Conservation (phyloP, 2,329 filamentous ascomycete species). For the Trichoderma atroviride region DNA sequence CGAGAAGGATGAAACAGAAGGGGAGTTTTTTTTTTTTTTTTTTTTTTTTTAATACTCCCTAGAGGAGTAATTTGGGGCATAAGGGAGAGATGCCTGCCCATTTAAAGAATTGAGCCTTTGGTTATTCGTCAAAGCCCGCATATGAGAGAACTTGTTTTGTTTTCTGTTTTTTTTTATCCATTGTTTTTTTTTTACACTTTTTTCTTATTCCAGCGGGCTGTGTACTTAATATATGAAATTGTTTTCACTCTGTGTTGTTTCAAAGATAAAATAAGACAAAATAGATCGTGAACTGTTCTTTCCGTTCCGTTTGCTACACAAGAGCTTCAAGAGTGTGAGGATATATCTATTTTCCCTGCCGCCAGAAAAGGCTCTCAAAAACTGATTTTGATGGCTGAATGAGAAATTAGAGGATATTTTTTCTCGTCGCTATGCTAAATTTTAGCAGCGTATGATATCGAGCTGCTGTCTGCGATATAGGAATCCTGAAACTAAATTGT, state of each 20-base stretch:
- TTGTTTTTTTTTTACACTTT: not conserved
- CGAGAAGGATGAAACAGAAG: not conserved
- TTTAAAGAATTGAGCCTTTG: conserved; percentile 13
- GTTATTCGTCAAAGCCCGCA: conserved; percentile 10
- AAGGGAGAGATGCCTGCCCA: conserved; percentile 5
- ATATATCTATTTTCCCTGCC: too few species aligned
- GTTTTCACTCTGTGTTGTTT: conserved; percentile 5
- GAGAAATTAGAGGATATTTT: not conserved
- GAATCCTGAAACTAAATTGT: not conserved
- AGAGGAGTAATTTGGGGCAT: conserved; percentile 4
- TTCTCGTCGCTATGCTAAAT: not conserved
- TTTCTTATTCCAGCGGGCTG: conserved; percentile 17
- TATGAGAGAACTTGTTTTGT: conserved; percentile 15
- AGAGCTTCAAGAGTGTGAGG: not conserved
- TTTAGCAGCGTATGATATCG: not conserved
- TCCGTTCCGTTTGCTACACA: not conserved
- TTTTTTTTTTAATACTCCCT: not conserved
- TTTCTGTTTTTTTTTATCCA: not conserved
- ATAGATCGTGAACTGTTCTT: not conserved
- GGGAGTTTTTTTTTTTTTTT: not conserved
- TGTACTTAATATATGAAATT: conserved; percentile 23
- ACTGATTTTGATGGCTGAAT: not conserved
- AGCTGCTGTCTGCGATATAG: too few species aligned
- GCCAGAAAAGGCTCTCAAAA: not conserved
- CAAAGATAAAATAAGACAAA: not conserved